Evolutionary conservation across 192 early-diverging fungal genomes (phyloP).

Genomic region (Dispira simplex): DNA sequence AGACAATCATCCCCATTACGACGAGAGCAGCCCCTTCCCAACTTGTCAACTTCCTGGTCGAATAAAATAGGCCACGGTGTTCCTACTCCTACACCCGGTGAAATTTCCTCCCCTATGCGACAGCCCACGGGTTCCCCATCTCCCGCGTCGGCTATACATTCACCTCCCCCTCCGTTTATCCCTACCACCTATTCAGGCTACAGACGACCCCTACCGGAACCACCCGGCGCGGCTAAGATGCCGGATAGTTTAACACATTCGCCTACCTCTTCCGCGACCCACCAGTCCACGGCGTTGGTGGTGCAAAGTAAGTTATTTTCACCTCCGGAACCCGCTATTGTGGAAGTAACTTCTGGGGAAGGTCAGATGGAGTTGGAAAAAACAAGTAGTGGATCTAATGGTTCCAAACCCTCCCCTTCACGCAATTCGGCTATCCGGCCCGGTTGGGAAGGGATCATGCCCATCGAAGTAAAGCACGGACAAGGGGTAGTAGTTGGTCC

Average conservation of each 20-base stretch:
- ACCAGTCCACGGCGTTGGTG: not conserved
- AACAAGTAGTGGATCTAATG: too few species aligned
- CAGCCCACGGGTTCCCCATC: not conserved
- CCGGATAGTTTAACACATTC: not conserved
- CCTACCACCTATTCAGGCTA: constrained; percentile 7
- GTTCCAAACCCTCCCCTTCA: not conserved
- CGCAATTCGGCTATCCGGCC: not conserved
- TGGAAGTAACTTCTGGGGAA: too few species aligned
- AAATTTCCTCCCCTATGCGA: too few species aligned
- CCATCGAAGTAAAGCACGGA: constrained; percentile 2
- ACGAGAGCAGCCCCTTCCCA: too few species aligned
- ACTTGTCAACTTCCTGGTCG: too few species aligned
- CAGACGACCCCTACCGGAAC: constrained; percentile 2
- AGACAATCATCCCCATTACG: too few species aligned
- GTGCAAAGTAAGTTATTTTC: too few species aligned
- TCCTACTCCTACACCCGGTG: too few species aligned
- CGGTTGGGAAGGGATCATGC: constrained; percentile 11
- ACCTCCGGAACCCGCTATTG: too few species aligned
- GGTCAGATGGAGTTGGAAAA: too few species aligned
- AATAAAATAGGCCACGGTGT: too few species aligned
- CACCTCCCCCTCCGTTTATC: not conserved
- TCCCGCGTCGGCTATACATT: not conserved
- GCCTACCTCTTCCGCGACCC: not conserved
- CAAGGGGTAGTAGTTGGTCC: constrained; percentile 4
- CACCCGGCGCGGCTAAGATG: not conserved